Evolutionary conservation across 1,284 basidiomycete genomes (phyloP).

Genomic region (Puccinia hordei): DNA sequence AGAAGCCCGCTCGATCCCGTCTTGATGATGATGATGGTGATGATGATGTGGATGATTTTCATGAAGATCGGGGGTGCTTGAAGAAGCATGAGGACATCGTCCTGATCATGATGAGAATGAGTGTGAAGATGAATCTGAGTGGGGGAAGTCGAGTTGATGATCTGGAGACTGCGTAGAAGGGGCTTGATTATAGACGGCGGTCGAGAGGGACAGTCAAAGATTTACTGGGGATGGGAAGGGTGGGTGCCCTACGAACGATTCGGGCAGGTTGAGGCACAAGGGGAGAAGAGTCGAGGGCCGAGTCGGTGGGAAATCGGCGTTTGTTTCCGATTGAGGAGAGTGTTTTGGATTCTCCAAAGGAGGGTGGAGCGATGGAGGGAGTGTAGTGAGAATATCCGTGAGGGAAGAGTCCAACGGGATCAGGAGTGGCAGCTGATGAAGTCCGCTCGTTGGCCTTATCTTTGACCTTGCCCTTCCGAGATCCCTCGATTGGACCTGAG

Average conservation of each 20-base stretch:
- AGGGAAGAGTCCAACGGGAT: not conserved
- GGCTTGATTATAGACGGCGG: no score
- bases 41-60: not conserved
- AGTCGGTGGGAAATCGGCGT: not conserved
- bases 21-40: not conserved
- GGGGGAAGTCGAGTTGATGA: not conserved
- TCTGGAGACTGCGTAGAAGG: no score
- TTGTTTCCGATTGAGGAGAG: not conserved
- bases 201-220: no score
- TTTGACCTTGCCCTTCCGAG: conserved; percentile 15
- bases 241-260: not conserved
- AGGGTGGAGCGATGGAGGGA: not conserved
- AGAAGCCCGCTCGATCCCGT: not conserved
- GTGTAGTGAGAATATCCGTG: conserved; percentile 9
- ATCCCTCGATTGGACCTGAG: no score
- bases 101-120: not conserved
- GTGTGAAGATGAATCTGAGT: not conserved
- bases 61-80: not conserved
- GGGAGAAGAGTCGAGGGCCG: no score
- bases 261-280: not conserved
- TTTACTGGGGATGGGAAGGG: not conserved
- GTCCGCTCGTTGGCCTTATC: not conserved
- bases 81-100: conserved; percentile 15
- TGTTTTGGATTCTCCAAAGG: not conserved
- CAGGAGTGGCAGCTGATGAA: not conserved